Conservation (phyloP, 257 asterid species). For the Solanum tarapatanum region DNA sequence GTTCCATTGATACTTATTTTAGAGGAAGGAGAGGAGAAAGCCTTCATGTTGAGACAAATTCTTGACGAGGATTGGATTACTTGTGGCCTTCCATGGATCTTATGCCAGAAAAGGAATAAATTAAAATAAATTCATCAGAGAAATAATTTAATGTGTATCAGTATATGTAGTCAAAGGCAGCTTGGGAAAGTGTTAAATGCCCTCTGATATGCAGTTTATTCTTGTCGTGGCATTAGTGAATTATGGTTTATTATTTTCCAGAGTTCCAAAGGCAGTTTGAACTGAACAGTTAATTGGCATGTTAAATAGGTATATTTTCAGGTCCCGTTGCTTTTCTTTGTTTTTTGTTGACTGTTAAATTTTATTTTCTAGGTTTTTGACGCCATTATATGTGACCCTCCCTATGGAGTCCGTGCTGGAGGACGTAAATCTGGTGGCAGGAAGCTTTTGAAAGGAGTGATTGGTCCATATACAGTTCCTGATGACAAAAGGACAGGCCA, state of each 20-base stretch:
- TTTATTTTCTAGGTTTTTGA: slow-evolving; percentile 51
- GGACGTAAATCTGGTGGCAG: slow-evolving; percentile 99
- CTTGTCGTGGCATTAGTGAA: neutral
- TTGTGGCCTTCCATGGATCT: neutral
- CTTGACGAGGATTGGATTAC: neutral
- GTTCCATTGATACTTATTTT: neutral
- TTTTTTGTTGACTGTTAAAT: neutral
- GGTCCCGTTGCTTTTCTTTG: neutral
- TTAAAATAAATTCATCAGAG: neutral
- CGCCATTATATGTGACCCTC: slow-evolving; percentile 97
- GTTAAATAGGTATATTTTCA: neutral
- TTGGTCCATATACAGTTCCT: slow-evolving; percentile 83
- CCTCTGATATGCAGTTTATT: neutral
- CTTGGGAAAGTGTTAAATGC: neutral
- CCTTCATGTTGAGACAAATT: neutral
- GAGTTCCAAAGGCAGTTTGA: neutral
- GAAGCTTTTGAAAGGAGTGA: slow-evolving; percentile 76
- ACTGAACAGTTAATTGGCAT: neutral
- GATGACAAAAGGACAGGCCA: slow-evolving; percentile 82
- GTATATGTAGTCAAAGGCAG: neutral
- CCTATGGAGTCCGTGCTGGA: slow-evolving; percentile 98
- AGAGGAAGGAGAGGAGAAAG: neutral
- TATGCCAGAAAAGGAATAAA: neutral
- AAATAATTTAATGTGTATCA: neutral
- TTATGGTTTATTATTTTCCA: neutral